phyloP scores from a whole-genome alignment of 257 asterid species.

The Coffea canephora region DNA sequence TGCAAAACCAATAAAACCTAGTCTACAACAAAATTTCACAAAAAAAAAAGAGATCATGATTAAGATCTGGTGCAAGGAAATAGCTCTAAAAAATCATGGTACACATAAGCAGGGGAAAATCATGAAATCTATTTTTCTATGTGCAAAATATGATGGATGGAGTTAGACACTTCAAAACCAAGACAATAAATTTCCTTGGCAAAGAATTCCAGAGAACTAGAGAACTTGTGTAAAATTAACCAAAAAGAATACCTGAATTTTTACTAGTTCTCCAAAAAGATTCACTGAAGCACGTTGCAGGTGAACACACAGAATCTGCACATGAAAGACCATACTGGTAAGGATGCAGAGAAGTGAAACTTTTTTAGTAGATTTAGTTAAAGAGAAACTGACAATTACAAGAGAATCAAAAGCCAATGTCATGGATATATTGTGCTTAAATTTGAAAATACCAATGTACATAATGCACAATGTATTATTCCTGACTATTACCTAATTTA shows the following conservation, averaged over 20 bases:
- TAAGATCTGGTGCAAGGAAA: background rate
- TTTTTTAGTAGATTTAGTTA: background rate
- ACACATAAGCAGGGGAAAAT: background rate
- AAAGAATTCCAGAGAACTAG: background rate
- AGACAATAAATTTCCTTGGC: background rate
- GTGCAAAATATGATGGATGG: too few species aligned
- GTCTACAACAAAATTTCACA: background rate
- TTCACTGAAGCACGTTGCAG: conserved; percentile 88
- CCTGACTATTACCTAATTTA: background rate
- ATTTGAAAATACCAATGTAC: background rate
- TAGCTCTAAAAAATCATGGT: background rate
- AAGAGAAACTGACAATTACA: background rate
- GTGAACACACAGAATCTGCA: conserved; percentile 89
- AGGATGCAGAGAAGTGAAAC: background rate
- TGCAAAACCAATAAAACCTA: background rate
- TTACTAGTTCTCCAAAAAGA: conserved; percentile 61
- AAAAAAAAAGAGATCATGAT: too few species aligned
- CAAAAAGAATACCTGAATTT: conserved; percentile 57
- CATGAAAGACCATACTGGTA: conserved; percentile 19
- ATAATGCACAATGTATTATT: background rate
- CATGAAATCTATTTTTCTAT: background rate
- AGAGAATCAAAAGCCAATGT: background rate
- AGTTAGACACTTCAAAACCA: background rate
- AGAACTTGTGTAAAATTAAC: background rate
- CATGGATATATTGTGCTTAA: background rate